Base-by-base conservation (phyloP, 345 rosid species). In the Boechera stricta region DNA sequence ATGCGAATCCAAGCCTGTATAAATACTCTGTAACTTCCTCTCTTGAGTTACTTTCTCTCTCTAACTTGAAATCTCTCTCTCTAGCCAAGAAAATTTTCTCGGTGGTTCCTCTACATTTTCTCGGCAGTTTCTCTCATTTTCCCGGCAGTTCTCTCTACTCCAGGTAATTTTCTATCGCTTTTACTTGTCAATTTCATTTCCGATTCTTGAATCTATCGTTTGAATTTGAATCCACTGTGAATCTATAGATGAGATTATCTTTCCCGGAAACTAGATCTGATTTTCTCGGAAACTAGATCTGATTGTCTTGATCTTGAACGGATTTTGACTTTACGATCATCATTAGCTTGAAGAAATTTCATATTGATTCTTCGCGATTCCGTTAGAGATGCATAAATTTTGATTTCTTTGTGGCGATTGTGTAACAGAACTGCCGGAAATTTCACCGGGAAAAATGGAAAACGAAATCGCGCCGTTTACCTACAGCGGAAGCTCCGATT, bases 401-500 rank as follows among this genome's bases (percentile, higher is more conserved):
- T 53, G 64, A 77, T 77, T 18, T 62, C 32, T 69, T 31, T 15
- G 5, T 51, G 61, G 58, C 38, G 79, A 67, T 67, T 67, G 18
- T 48, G 28, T 10, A 45, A 54, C 72, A 79, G 75, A 52, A 41
- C 18, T 31, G 35, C 18, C 9, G 35, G 15, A 54, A 21, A 15
- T 57, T 9, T 52, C 69, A 31, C 60, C 26, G 79, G 38, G 39
- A 52, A 48, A 24, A 52, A 78, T 79, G 56, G 77, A 80, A 32
- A 82, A 86, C 88, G 53, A 87, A 82, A 71, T 82, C 74, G 33
- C 61, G 69, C 21, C 82, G 81, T 47, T 82, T 82, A 13, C 10
- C 0, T 73, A 79, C 78, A 54, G 69, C 52, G 74, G 65, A 31
- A 54, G 51, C 62, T 66, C 78, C 64, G 69, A 73, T 45, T 52